Evolutionary conservation across 2,329 filamentous ascomycete species (phyloP), one percentile per base, ranked within the genome.

Genomic region (Trichophyton verrucosum): DNA sequence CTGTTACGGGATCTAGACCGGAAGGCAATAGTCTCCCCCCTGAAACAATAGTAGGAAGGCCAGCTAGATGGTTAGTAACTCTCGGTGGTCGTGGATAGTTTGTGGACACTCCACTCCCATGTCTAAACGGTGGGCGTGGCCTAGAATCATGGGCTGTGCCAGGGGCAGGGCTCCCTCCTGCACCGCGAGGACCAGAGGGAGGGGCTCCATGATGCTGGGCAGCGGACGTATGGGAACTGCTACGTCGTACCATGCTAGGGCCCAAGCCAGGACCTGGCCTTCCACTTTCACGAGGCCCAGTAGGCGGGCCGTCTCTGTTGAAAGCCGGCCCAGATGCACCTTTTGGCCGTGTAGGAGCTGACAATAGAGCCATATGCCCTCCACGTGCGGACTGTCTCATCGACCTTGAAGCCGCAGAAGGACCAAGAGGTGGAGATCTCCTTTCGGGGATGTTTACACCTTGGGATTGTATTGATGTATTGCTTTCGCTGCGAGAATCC

Each of bases 331-430:
- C 69, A 36, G 69, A 62, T 44, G 69, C 72, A 53, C 76, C 76
- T 40, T 76, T 76, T 51, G 78, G 77, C 13, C 76, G 72, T 8
- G 76, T 78, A n/a, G 77, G 77, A 24, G 76, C 77, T 33, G 75
- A 73, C 11, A 78, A 65, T n/a, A 78, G 63, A 33, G 75, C 73
- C 47, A 73, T 66, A 61, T 71, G 75, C 3, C 70, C 67, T 8
- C 70, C 70, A 13, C 76, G 75, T 65, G 65, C 70, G 42, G 74
- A 72, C 11, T 72, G 66, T 7, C 72, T 70, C 58, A 71, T 65
- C 7, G 70, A 68, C 58, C 70, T 72, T 17, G 27, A 30, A 20
- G 69, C 69, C 59, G 72, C 69, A 17, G 75, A 73, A 30, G 74
- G 72, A 6, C 74, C 75, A 9, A 72, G 69, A 38, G 75, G 73